Conservation (phyloP, 352 stramenopile genomes). For the Phytophthora agathidicida region DNA sequence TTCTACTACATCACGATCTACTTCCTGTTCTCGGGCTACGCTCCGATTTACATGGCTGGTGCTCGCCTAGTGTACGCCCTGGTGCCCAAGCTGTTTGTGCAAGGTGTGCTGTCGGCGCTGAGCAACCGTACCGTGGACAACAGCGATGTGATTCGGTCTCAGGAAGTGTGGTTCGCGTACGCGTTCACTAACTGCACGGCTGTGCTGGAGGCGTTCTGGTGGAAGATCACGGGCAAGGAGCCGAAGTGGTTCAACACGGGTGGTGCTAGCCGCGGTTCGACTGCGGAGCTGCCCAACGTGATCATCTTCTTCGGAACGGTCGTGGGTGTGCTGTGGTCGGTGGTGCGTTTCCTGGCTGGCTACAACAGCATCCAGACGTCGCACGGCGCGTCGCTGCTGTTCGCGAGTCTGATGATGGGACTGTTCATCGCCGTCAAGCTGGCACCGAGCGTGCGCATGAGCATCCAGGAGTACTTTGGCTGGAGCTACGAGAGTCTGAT, state of each 20-base stretch:
- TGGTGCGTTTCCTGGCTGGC: slow-evolving; percentile 80
- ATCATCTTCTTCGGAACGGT: slow-evolving; percentile 77
- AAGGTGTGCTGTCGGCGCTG: slow-evolving; percentile 76
- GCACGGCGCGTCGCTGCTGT: slow-evolving; percentile 75
- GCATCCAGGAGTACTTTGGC: slow-evolving; percentile 90
- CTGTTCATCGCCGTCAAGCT: slow-evolving; percentile 85
- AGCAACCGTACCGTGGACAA: slow-evolving; percentile 87
- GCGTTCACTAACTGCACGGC: slow-evolving; percentile 83
- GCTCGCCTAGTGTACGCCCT: slow-evolving; percentile 74
- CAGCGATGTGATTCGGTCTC: slow-evolving; percentile 82
- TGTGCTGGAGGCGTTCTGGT: slow-evolving; percentile 80
- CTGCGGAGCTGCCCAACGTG: slow-evolving; percentile 75
- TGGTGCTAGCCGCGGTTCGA: slow-evolving; percentile 68
- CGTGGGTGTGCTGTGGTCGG: slow-evolving; percentile 68
- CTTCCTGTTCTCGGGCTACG: slow-evolving; percentile 83
- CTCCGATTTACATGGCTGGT: slow-evolving; percentile 82
- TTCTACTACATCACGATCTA: slow-evolving; percentile 90
- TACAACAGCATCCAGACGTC: slow-evolving; percentile 81
- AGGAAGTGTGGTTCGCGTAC: slow-evolving; percentile 88
- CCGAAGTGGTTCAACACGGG: slow-evolving; percentile 85
- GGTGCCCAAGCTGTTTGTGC: slow-evolving; percentile 81
- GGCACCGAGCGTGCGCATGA: slow-evolving; percentile 82
- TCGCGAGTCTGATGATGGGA: slow-evolving; percentile 82
- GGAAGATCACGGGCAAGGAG: slow-evolving; percentile 85
- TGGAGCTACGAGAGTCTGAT: slow-evolving; percentile 88